phyloP scores from a whole-genome alignment of 257 asterid species.

The Solanum ossicruentum region DNA sequence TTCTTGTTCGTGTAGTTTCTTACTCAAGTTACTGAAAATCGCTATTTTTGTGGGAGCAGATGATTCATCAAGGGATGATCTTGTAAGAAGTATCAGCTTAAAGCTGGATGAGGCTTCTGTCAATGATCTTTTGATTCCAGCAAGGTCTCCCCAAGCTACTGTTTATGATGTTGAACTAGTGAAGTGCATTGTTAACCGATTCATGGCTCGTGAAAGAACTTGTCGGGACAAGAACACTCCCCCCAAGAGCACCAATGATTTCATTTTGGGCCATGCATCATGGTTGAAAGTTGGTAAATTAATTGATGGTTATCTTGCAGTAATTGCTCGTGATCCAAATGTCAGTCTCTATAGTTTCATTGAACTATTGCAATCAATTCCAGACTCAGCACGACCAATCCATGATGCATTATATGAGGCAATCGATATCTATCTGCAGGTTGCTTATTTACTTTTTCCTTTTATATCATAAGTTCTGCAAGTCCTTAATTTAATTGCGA shows the following conservation, averaged over 20 bases:
- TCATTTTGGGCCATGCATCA: constrained; percentile 48
- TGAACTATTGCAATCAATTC: constrained; percentile 47
- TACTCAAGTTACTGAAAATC: constrained; percentile 70
- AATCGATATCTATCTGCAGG: constrained; percentile 67
- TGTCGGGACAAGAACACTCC: constrained; percentile 13
- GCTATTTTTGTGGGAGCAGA: constrained; percentile 61
- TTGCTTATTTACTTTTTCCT: neutral
- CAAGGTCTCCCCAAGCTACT: constrained; percentile 54
- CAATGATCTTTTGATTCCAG: constrained; percentile 58
- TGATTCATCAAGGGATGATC: constrained; percentile 45
- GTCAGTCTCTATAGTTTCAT: constrained; percentile 37
- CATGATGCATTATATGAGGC: constrained; percentile 73
- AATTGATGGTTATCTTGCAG: constrained; percentile 54
- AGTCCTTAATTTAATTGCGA: neutral
- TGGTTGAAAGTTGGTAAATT: constrained; percentile 69
- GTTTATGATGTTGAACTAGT: constrained; percentile 65
- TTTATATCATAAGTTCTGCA: neutral
- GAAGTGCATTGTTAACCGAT: constrained; percentile 39
- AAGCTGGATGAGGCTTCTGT: constrained; percentile 78
- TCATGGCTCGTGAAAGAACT: constrained; percentile 29
- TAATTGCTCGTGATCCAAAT: constrained; percentile 50
- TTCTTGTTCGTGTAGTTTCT: constrained; percentile 56
- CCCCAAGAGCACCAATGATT: constrained; percentile 17
- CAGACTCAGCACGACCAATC: constrained; percentile 66
- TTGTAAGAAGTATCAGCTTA: constrained; percentile 34